A percentile compares a stretch with the other conserved stretches of the same genome.
Evolutionary conservation across 140 eudicot genomes (phyloP).

Genomic region (Bidens hawaiensis): DNA sequence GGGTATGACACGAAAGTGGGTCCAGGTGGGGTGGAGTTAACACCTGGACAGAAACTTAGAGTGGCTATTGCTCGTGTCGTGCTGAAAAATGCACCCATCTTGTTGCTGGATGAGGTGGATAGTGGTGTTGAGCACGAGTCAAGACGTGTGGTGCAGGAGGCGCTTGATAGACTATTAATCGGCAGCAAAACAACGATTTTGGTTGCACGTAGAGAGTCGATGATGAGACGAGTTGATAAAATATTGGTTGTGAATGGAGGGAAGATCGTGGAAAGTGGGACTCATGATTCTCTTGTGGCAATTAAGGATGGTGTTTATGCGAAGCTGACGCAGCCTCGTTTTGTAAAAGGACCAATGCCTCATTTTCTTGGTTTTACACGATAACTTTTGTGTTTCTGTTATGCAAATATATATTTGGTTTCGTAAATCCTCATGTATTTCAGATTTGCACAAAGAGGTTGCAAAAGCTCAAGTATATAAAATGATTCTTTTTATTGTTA

Average conservation of each 20-base stretch:
- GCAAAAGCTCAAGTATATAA: conserved; percentile 15
- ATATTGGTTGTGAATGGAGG: conserved; percentile 62
- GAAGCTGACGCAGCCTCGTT: conserved; percentile 56
- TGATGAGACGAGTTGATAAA: conserved; percentile 65
- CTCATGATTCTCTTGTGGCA: conserved; percentile 47
- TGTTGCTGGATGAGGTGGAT: conserved; percentile 55
- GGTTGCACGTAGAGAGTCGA: conserved; percentile 54
- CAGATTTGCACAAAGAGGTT: conserved; percentile 1
- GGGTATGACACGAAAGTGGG: conserved; percentile 63
- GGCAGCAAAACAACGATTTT: conserved; percentile 63
- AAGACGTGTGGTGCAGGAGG: conserved; percentile 63
- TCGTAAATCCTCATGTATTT: conserved; percentile 11
- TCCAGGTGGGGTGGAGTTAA: conserved; percentile 50
- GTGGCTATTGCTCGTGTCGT: conserved; percentile 59
- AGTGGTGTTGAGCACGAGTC: conserved; percentile 50
- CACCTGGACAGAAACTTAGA: conserved; percentile 59
- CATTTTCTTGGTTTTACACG: conserved; percentile 31
- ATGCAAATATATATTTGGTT: neutral
- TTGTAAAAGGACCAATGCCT: conserved; percentile 43
- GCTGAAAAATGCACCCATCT: conserved; percentile 63
- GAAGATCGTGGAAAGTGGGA: conserved; percentile 58
- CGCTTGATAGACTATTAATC: conserved; percentile 53
- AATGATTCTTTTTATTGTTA: conserved; percentile 5
- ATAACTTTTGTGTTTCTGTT: conserved; percentile 4
- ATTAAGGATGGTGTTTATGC: conserved; percentile 46